Percentiles rank a stretch among this genome's conserved stretches.
phyloP scores from a whole-genome alignment of 2,329 filamentous ascomycete species.

The Epichloe amarillans region DNA sequence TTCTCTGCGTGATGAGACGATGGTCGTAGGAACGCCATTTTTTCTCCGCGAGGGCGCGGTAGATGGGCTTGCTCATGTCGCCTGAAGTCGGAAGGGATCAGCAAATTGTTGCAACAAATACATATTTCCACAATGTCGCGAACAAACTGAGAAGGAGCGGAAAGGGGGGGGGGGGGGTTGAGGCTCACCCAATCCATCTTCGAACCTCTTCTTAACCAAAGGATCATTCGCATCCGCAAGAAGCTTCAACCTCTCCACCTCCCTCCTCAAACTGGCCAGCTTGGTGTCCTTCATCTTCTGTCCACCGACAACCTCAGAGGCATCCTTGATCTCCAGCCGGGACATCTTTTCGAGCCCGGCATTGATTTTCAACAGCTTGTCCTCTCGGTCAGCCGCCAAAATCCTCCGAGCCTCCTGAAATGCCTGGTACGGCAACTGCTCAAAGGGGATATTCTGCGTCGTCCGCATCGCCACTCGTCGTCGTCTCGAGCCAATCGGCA shows the following conservation, averaged over 20 bases:
- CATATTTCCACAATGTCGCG: too few species aligned
- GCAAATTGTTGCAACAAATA: background rate
- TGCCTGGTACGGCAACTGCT: slow-evolving; percentile 90
- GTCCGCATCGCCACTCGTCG: slow-evolving; percentile 60
- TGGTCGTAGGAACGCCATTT: slow-evolving; percentile 82
- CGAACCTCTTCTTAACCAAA: slow-evolving; percentile 80
- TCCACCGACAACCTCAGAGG: slow-evolving; percentile 45
- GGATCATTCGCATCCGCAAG: slow-evolving; percentile 92
- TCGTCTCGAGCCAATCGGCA: slow-evolving; percentile 72
- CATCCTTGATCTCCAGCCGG: slow-evolving; percentile 45
- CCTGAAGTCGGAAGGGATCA: slow-evolving; percentile 33
- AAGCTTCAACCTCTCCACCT: slow-evolving; percentile 73
- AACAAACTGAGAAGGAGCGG: background rate
- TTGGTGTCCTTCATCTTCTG: slow-evolving; percentile 51
- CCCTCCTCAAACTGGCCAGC: slow-evolving; percentile 54
- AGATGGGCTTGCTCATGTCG: slow-evolving; percentile 93
- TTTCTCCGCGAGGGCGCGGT: slow-evolving; percentile 72
- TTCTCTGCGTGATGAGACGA: slow-evolving; percentile 69
- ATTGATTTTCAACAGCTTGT: slow-evolving; percentile 66
- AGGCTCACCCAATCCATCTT: slow-evolving; percentile 70
- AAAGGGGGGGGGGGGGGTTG: too few species aligned
- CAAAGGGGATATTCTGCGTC: slow-evolving; percentile 63
- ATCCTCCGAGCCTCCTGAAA: slow-evolving; percentile 92
- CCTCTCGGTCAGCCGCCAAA: slow-evolving; percentile 61
- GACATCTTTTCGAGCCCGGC: slow-evolving; percentile 55